phyloP scores from a whole-genome alignment of 495 filamentous ascomycete species.

The Penicillium pancosmium region DNA sequence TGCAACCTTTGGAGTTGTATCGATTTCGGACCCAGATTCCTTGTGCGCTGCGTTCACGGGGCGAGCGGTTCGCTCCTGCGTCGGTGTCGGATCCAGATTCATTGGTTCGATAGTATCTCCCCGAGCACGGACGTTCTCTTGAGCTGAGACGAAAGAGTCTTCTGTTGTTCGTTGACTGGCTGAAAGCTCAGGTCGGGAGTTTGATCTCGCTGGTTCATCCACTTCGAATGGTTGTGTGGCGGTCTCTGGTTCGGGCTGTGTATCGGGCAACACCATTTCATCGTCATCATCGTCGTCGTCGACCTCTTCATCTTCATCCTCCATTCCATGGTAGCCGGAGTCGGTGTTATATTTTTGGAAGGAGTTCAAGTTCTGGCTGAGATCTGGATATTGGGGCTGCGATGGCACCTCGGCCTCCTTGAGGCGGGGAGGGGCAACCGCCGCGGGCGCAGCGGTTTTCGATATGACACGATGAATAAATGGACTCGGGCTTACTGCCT shows the following conservation, averaged over 20 bases:
- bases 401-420: constrained; percentile 24
- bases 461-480: constrained; percentile 40
- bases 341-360: constrained; percentile 56
- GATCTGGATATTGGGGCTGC: constrained; percentile 38
- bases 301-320: constrained; percentile 48
- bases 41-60: constrained; percentile 13
- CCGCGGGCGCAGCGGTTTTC: constrained; percentile 26
- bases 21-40: constrained; percentile 19
- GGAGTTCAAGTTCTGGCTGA: constrained; percentile 43
- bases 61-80: constrained; percentile 14
- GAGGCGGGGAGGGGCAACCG: constrained; percentile 24
- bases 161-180: constrained; percentile 57
- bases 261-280: constrained; percentile 37
- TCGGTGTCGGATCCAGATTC: constrained; percentile 29
- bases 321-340: constrained; percentile 82
- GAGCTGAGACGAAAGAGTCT: constrained; percentile 68
- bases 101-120: constrained; percentile 42
- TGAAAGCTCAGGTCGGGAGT: constrained; percentile 28
- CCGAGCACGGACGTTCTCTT: constrained; percentile 56
- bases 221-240: constrained; percentile 40
- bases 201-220: constrained; percentile 38
- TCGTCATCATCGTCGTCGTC: constrained; percentile 56
- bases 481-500: constrained; percentile 33
- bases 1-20: constrained; percentile 20
- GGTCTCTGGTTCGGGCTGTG: constrained; percentile 37